These are phyloP conservation scores for Nigrospora osmanthi DNA, from an alignment of 2,329 filamentous ascomycete species.

Conservation along the genomic window DNA sequence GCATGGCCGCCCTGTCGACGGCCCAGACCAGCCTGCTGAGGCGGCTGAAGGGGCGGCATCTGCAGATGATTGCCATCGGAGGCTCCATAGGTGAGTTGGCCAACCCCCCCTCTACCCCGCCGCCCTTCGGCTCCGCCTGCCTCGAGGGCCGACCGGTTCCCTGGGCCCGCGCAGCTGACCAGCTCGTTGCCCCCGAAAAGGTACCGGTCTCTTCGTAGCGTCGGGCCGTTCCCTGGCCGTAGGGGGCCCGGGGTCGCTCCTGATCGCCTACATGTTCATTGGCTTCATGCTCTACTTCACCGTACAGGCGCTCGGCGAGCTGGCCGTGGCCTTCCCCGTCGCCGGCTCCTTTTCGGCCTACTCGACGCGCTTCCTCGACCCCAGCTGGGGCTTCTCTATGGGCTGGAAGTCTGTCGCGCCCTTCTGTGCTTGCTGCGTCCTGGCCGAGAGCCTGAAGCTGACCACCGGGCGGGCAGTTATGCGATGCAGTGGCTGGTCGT, in stretches of 20 bases:
- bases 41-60: constrained; percentile 72
- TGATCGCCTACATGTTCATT: constrained; percentile 73
- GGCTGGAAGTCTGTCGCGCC: constrained; percentile 70
- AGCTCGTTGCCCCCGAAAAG: constrained; percentile 27
- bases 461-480: constrained; percentile 48
- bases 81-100: constrained; percentile 65
- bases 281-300: constrained; percentile 88
- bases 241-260: constrained; percentile 70
- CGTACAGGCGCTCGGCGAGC: constrained; percentile 83
- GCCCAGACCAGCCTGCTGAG: constrained; percentile 68
- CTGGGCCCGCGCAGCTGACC: constrained; percentile 2
- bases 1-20: constrained; percentile 60
- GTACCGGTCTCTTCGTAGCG: constrained; percentile 80
- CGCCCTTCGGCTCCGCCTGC: too few species aligned
- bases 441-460: not conserved
- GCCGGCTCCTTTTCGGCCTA: constrained; percentile 89
- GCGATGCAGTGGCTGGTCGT: constrained; percentile 82
- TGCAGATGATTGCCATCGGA: constrained; percentile 97
- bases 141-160: not conserved
- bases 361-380: constrained; percentile 86
- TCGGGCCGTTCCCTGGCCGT: constrained; percentile 63
- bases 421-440: not conserved
- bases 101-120: not conserved
- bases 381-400: constrained; percentile 93
- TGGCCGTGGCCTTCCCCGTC: constrained; percentile 84